Evolutionary conservation across 371 early-diverging fungal species (phyloP).

Genomic region (Circinella umbellata): DNA sequence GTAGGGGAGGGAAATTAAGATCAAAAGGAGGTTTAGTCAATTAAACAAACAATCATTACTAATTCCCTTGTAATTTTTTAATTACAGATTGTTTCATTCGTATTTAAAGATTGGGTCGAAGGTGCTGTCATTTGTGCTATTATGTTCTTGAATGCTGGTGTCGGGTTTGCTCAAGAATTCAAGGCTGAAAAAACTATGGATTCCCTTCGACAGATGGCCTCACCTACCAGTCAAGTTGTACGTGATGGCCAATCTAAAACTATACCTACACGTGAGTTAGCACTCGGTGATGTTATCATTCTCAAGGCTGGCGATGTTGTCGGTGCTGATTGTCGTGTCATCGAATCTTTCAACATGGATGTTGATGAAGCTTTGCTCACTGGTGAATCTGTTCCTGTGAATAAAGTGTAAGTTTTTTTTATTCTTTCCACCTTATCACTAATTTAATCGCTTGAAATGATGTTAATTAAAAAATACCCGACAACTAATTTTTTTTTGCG

Average conservation of each 20-base stretch:
- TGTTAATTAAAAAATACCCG: no score
- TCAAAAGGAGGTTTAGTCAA: no score
- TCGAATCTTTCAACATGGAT: slow-evolving; percentile 85
- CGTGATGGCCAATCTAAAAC: slow-evolving; percentile 77
- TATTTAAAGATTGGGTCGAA: slow-evolving; percentile 69
- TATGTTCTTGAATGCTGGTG: slow-evolving; percentile 77
- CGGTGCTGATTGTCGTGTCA: slow-evolving; percentile 89
- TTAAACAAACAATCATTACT: neutral
- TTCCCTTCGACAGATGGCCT: slow-evolving; percentile 82
- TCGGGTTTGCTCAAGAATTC: slow-evolving; percentile 89
- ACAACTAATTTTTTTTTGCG: no score
- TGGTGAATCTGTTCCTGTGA: slow-evolving; percentile 78
- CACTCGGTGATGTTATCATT: slow-evolving; percentile 89
- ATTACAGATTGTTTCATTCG: slow-evolving; percentile 59
- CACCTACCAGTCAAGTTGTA: slow-evolving; percentile 73
- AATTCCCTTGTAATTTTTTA: neutral
- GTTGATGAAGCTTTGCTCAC: slow-evolving; percentile 88
- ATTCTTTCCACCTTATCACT: neutral
- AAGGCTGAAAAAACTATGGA: slow-evolving; percentile 90
- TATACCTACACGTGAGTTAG: slow-evolving; percentile 76
- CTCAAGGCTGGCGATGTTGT: slow-evolving; percentile 92
- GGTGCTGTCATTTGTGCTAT: slow-evolving; percentile 76
- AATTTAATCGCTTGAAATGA: neutral
- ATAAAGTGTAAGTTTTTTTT: slow-evolving; percentile 53
- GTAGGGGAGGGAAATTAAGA: no score